Base-by-base conservation (phyloP, 768 basidiomycete genomes). In the Trametes maxima region DNA sequence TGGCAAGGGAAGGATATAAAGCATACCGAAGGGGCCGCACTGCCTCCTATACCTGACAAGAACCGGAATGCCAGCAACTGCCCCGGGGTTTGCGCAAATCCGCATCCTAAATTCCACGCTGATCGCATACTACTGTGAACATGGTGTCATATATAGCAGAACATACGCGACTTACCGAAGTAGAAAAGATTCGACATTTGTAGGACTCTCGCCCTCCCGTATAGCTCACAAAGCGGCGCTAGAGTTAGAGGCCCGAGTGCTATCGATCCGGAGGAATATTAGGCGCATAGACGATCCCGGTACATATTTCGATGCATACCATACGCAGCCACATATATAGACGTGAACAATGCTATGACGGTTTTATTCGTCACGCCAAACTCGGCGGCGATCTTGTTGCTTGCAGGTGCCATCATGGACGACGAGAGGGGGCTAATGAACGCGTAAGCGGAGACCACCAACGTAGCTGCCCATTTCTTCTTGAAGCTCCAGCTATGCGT, bases 161-260 rank as follows among this genome's bases (percentile, higher is more conserved):
- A 4, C 1, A 42, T 1, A 14, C 5, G 3, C 14, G 35, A 25
- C 72, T 14, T 66, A 88, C 87, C 82, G 0, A 90, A 73, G 67
- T 82, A 90, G 71, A 85, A 86, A 7, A 88, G n/a, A 70, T 91
- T 91, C 0, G 88, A 71, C 0, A 79, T 45, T 66, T 89, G 89
- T 0, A 91, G 65, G 0, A 90, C 83, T 2, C 77, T 72, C 0
- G 84, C 82, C 21, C 89, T 82, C 2, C 90, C 90, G 58, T 77
- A 91, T 10, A 92, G 78, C 70, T 94, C 91, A 65, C 85, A 86
- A 22, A 91, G 67, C 0, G 90, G 91, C 0, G 85, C 88, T n/a
- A 80, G 60, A 21, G 78, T 69, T 2, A 80, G 58, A 1, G 79
- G 78, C 0, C 77, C 85, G 37, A 86, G 59, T 8, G 84, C 85